These are phyloP conservation scores for Pyrus betulifolia DNA, from an alignment of 306 rosid genomes.

Conservation along the genomic window DNA sequence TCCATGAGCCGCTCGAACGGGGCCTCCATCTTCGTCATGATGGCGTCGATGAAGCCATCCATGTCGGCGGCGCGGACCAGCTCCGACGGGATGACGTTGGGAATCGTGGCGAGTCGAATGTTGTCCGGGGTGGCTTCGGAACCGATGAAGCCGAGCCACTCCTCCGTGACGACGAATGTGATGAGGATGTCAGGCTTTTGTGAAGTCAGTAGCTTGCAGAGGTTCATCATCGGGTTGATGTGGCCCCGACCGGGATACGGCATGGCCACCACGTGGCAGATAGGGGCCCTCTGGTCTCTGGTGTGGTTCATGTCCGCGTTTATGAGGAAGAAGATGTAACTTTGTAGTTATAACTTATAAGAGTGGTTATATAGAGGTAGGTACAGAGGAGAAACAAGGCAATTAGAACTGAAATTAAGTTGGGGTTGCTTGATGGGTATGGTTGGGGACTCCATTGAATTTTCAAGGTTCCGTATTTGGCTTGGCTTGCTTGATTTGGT, in stretches of 20 bases:
- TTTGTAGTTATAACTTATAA: too few relatives aligned
- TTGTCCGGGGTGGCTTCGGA: slow-evolving; percentile 26
- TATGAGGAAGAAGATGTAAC: not conserved
- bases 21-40: slow-evolving; percentile 41
- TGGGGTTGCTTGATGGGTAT: too few relatives aligned
- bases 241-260: slow-evolving; percentile 47
- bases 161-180: slow-evolving; percentile 40
- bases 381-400: too few relatives aligned
- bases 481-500: too few relatives aligned
- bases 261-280: slow-evolving; percentile 29
- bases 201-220: slow-evolving; percentile 28
- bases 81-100: slow-evolving; percentile 45
- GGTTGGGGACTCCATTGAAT: too few relatives aligned
- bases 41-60: slow-evolving; percentile 15
- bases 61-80: slow-evolving; percentile 9
- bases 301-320: not conserved
- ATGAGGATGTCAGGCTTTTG: slow-evolving; percentile 15
- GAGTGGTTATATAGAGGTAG: too few relatives aligned
- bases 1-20: slow-evolving; percentile 30
- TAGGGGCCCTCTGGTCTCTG: not conserved
- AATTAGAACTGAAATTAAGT: too few relatives aligned
- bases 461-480: too few relatives aligned
- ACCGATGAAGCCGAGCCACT: slow-evolving; percentile 21
- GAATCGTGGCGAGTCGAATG: slow-evolving; percentile 23
- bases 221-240: slow-evolving; percentile 43